Percentiles rank a stretch among this genome's conserved stretches.
phyloP scores from a whole-genome alignment of 2,329 filamentous ascomycete genomes.

The Pseudogymnoascus sp. region DNA sequence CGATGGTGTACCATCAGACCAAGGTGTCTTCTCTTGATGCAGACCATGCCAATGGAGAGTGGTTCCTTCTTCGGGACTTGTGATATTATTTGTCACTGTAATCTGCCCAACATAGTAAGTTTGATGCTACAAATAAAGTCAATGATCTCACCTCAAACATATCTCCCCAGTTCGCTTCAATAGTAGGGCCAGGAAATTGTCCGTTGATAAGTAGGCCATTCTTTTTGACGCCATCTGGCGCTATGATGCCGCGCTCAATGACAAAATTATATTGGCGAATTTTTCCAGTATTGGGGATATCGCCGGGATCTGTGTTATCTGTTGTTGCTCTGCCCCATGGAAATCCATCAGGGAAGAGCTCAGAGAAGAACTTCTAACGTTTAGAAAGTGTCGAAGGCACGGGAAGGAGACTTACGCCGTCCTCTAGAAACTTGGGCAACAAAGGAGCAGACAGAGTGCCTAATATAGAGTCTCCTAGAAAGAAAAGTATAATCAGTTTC shows the following conservation, averaged over 20 bases:
- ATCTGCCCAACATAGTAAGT: not conserved
- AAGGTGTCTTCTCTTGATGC: not conserved
- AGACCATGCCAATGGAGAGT: constrained; percentile 41
- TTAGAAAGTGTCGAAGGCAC: not conserved
- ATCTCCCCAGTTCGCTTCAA: constrained; percentile 34
- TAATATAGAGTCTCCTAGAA: not conserved
- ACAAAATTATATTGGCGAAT: not conserved
- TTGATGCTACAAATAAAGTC: not conserved
- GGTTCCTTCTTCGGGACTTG: constrained; percentile 36
- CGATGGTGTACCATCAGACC: not conserved
- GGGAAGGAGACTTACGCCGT: not conserved
- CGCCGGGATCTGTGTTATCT: not conserved
- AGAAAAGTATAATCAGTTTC: not conserved
- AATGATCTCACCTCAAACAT: not conserved
- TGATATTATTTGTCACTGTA: constrained; percentile 31
- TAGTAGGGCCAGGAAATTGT: constrained; percentile 30
- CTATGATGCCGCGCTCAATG: not conserved
- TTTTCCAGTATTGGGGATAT: not conserved
- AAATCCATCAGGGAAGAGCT: not conserved
- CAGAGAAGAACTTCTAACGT: not conserved
- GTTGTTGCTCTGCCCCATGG: not conserved
- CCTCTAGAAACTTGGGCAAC: not conserved
- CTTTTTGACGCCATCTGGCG: constrained; percentile 27
- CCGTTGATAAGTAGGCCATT: constrained; percentile 29
- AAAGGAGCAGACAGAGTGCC: not conserved